Evolutionary conservation across 2,329 filamentous ascomycete genomes (phyloP).

Genomic region (Ramularia collo-cygni): DNA sequence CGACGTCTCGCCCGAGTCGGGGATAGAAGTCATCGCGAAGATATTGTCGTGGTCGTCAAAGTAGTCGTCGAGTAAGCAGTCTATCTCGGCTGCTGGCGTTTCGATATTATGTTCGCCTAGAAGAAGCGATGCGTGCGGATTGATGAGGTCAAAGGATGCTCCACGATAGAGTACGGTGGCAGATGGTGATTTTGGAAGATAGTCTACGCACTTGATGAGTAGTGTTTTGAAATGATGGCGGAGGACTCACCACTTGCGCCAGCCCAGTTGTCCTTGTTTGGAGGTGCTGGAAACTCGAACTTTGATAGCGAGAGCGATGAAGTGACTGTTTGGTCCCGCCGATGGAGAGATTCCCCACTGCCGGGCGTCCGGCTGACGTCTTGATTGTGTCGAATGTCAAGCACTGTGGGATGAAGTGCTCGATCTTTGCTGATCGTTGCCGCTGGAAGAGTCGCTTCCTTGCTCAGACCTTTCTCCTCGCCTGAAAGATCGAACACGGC

Average conservation of each 20-base stretch:
- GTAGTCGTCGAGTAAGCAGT: slow-evolving; percentile 29
- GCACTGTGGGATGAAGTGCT: no score
- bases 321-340: slow-evolving; percentile 4
- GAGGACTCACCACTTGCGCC: slow-evolving; percentile 23
- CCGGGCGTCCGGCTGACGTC: no score
- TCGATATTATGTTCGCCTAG: slow-evolving; percentile 23
- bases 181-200: slow-evolving; percentile 19
- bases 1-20: slow-evolving; percentile 13
- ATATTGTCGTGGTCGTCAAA: slow-evolving; percentile 17
- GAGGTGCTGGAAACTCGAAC: slow-evolving; percentile 26
- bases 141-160: slow-evolving; percentile 30
- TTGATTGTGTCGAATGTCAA: no score
- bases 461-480: neutral
- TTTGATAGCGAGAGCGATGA: slow-evolving; percentile 24
- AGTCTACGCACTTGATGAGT: slow-evolving; percentile 13
- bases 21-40: slow-evolving; percentile 5
- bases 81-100: slow-evolving; percentile 27
- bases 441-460: neutral
- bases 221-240: neutral
- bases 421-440: no score
- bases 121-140: slow-evolving; percentile 30
- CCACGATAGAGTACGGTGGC: slow-evolving; percentile 27
- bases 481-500: slow-evolving; percentile 19
- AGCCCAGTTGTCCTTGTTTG: slow-evolving; percentile 21
- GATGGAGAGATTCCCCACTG: no score